Base-by-base conservation (phyloP, 2,329 filamentous ascomycete genomes). In the Camillea tinctor region DNA sequence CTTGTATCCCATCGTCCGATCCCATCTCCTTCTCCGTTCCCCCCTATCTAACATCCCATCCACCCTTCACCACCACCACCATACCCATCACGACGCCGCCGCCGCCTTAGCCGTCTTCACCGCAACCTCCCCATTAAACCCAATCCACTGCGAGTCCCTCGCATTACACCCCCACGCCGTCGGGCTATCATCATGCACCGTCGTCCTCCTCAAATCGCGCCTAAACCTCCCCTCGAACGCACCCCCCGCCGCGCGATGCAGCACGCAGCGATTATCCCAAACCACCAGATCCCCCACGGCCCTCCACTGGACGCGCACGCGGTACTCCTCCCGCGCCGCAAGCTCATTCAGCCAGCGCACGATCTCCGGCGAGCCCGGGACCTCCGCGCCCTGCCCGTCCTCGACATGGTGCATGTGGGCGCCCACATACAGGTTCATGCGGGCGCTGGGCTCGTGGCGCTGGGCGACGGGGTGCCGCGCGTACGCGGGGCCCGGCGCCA, bases 221-320 rank as follows among this genome's bases (percentile, higher is more conserved):
- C 69, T 73, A 66, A 76, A 81, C 66, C 76, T 79, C 0, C 80
- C 79, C 61, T 77, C 77, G 60, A 82, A 85, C 0, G 69, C 68
- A 0, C 83, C 83, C 1, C 75, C 73, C 1, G 75, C 78, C 0
- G 82, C 81, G 5, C 83, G 72, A 70, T 88, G 84, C 76, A 87
- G 77, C 17, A 82, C 80, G 54, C 76, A 79, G 0, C 81, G 81
- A 68, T 87, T 87, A 65, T 88, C 84, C 84, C 85, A 87, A 19
- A 84, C 76, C 17, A 87, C 69, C 58, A 87, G 52, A 66, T 87
- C 84, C 0, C 81, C 78, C 0, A 72, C 66, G 7, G 78, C 68
- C 24, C 79, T 63, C 84, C 83, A 87, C 49, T 74, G 69, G 3
- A 85, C 75, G 5, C 72, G 75, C 7, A 80, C 60, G 0, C 76